Conservation (phyloP, 805 yeast species). For the Saturnispora diversa region DNA sequence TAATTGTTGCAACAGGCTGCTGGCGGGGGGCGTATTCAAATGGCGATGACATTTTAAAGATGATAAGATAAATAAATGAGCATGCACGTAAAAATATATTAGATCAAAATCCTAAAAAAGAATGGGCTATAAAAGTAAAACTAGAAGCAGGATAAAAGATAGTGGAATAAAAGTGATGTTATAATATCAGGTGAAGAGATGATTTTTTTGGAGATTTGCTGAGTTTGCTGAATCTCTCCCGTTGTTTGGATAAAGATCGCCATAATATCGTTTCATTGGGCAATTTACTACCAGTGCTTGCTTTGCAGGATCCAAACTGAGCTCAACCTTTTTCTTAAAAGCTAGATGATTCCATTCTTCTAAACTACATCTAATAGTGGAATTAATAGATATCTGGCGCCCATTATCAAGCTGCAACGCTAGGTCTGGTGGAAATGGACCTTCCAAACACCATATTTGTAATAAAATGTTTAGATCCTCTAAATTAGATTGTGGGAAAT, state of each 20-base stretch:
- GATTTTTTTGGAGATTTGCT: neutral
- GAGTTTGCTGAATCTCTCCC: slow-evolving; percentile 10
- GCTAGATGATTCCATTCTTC: slow-evolving; percentile 6
- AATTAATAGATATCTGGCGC: neutral
- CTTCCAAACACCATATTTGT: slow-evolving; percentile 14
- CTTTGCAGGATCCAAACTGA: neutral
- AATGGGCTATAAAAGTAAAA: too few species aligned
- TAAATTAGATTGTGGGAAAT: too few species aligned
- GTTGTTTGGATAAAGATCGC: slow-evolving; percentile 15
- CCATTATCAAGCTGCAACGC: neutral
- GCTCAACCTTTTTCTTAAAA: neutral
- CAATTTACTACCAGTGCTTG: slow-evolving; percentile 7
- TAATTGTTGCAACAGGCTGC: neutral
- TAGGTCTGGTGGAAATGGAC: slow-evolving; percentile 8
- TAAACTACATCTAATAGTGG: slow-evolving; percentile 1
- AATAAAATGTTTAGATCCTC: slow-evolving; percentile 10
- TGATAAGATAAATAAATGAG: neutral
- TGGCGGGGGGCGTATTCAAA: neutral
- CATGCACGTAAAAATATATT: neutral
- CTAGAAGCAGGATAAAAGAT: too few species aligned
- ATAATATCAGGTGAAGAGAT: neutral
- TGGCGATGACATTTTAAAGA: slow-evolving; percentile 2
- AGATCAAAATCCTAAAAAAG: too few species aligned
- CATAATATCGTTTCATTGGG: slow-evolving; percentile 16
- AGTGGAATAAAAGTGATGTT: neutral